These are phyloP conservation scores for Tranzscheliella williamsii DNA, from an alignment of 1,284 basidiomycete species.

Conservation along the genomic window DNA sequence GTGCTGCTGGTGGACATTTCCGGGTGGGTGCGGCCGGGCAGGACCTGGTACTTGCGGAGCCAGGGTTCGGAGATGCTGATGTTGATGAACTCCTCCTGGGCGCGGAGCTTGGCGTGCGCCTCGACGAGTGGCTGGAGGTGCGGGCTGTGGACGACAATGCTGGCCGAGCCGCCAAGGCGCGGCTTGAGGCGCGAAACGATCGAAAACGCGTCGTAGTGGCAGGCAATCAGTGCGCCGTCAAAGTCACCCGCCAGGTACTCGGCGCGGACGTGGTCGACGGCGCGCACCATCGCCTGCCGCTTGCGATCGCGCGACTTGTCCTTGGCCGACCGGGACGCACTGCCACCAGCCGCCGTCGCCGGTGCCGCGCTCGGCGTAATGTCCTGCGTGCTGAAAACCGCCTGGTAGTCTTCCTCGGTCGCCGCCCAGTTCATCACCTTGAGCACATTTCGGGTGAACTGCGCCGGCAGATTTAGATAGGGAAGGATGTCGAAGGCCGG, in stretches of 20 bases:
- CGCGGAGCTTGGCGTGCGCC: constrained; percentile 73
- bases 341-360: too few relatives aligned
- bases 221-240: constrained; percentile 72
- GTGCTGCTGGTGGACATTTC: constrained; percentile 88
- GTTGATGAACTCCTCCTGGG: constrained; percentile 72
- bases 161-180: constrained; percentile 81
- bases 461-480: constrained; percentile 71
- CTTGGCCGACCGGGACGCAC: constrained; percentile 6
- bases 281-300: constrained; percentile 29
- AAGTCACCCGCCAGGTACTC: constrained; percentile 79
- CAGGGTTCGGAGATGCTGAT: constrained; percentile 85
- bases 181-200: constrained; percentile 75
- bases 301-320: constrained; percentile 35
- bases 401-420: constrained; percentile 38
- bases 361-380: not conserved
- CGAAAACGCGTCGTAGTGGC: constrained; percentile 82
- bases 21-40: constrained; percentile 94
- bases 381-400: constrained; percentile 27
- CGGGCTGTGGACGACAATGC: constrained; percentile 83
- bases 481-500: constrained; percentile 84
- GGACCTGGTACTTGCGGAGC: constrained; percentile 86
- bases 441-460: constrained; percentile 50
- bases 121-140: constrained; percentile 75
- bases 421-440: constrained; percentile 49
- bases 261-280: constrained; percentile 66